phyloP scores from a whole-genome alignment of 2,329 filamentous ascomycete species.

The Chaetoscypha palmicola region DNA sequence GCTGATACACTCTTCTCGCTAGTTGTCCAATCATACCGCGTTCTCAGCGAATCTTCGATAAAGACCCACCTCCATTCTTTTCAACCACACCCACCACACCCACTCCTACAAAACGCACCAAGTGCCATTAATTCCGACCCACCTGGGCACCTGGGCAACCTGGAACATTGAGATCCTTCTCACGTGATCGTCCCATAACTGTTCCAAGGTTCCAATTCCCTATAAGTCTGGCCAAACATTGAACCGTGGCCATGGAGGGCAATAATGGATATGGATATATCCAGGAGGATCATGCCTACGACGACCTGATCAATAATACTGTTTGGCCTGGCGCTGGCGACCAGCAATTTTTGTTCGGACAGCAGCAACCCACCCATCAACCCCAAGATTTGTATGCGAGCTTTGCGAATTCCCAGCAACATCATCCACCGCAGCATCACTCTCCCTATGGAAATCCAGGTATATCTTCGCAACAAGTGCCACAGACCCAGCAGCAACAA shows the following conservation, averaged over 20 bases:
- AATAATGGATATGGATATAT: constrained; percentile 24
- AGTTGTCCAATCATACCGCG: constrained; percentile 20
- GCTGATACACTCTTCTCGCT: constrained; percentile 27
- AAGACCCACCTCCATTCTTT: constrained; percentile 2
- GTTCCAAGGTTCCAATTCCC: neutral
- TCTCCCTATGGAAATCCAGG: constrained; percentile 22
- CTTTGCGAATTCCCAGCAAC: constrained; percentile 15
- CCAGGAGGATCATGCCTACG: constrained; percentile 23
- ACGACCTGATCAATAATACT: constrained; percentile 24
- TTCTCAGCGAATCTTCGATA: neutral
- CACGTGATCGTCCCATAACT: constrained; percentile 11
- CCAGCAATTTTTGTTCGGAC: constrained; percentile 19
- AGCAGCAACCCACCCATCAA: constrained; percentile 15
- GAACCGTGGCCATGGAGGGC: constrained; percentile 23
- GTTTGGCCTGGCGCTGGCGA: constrained; percentile 21
- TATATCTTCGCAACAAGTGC: constrained; percentile 22
- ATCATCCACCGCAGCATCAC: neutral
- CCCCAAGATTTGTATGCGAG: constrained; percentile 20
- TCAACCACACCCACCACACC: neutral
- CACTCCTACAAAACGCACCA: neutral
- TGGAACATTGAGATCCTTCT: neutral
- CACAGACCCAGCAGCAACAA: constrained; percentile 7
- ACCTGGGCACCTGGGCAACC: neutral
- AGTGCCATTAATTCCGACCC: neutral
- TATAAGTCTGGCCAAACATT: no score